Percentiles rank a stretch among this genome's conserved stretches.
Evolutionary conservation across 495 filamentous ascomycete genomes (phyloP).

Genomic region (Cercophora samala): DNA sequence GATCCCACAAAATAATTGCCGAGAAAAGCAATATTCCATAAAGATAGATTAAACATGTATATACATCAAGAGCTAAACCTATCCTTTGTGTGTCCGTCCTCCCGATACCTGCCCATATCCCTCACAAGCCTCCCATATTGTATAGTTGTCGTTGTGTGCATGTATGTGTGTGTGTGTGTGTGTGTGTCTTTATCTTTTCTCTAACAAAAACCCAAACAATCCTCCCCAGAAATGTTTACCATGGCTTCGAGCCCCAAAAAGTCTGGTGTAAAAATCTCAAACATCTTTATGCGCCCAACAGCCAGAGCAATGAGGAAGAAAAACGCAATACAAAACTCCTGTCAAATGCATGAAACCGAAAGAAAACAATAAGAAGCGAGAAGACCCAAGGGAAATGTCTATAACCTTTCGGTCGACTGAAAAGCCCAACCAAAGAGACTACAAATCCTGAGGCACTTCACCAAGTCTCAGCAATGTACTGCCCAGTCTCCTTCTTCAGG

Average conservation of each 20-base stretch:
- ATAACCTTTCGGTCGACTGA: no score
- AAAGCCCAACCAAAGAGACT: neutral
- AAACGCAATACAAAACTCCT: neutral
- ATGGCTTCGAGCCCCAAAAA: slow-evolving; percentile 1
- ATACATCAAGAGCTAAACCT: neutral
- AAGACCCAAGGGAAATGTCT: neutral
- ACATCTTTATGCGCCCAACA: neutral
- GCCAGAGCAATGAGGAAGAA: neutral
- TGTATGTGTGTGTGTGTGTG: neutral
- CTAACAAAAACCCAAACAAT: neutral
- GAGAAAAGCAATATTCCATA: neutral
- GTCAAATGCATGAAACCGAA: neutral
- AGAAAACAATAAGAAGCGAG: neutral
- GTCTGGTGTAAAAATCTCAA: slow-evolving; percentile 2
- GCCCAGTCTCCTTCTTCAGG: slow-evolving; percentile 76
- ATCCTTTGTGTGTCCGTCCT: neutral
- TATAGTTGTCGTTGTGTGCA: neutral
- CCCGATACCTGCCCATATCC: neutral
- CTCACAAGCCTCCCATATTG: neutral
- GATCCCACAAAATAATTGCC: neutral
- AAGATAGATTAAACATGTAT: neutral
- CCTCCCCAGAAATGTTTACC: neutral
- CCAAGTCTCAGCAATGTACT: slow-evolving; percentile 82
- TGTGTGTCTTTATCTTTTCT: neutral
- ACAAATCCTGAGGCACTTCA: slow-evolving; percentile 23